Evolutionary conservation across 805 yeast species (phyloP).

Genomic region (Tetrapisispora pingtungensis): DNA sequence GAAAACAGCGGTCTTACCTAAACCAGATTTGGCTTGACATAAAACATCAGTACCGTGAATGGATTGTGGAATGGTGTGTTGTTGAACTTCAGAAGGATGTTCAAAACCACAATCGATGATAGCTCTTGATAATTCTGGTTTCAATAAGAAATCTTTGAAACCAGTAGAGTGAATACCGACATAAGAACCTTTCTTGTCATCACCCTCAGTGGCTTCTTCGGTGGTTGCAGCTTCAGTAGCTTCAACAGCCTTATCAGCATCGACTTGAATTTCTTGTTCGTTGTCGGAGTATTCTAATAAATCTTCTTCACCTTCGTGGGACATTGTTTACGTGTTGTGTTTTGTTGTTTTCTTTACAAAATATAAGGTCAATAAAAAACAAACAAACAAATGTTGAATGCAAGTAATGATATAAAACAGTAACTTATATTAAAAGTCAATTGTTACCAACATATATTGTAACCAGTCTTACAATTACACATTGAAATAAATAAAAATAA

Average conservation of each 20-base stretch:
- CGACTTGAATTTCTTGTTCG: constrained; percentile 79
- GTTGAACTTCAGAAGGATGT: constrained; percentile 99
- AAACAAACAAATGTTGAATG: no score
- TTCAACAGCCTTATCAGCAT: constrained; percentile 29
- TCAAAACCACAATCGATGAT: constrained; percentile 98
- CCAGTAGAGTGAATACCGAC: constrained; percentile 98
- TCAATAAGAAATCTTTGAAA: constrained; percentile 92
- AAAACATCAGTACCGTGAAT: constrained; percentile 95
- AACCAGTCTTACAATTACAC: no score
- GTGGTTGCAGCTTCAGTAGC: constrained; percentile 22
- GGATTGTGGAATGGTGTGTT: constrained; percentile 95
- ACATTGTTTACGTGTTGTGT: constrained; percentile 37
- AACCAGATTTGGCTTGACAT: constrained; percentile 99
- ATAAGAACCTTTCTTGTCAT: constrained; percentile 89
- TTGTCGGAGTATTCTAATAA: constrained; percentile 97
- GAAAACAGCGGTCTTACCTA: constrained; percentile 97
- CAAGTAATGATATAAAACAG: no score
- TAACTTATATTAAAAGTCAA: no score
- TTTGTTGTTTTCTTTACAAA: background rate
- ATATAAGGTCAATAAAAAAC: no score
- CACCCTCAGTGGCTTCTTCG: constrained; percentile 38
- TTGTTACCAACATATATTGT: no score
- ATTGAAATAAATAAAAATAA: no score
- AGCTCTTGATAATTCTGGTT: constrained; percentile 95
- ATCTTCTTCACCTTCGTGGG: constrained; percentile 98